Evolutionary conservation across 2,329 filamentous ascomycete genomes (phyloP), one percentile per base, ranked within the genome.

Genomic region (Pseudopyricularia javanii): DNA sequence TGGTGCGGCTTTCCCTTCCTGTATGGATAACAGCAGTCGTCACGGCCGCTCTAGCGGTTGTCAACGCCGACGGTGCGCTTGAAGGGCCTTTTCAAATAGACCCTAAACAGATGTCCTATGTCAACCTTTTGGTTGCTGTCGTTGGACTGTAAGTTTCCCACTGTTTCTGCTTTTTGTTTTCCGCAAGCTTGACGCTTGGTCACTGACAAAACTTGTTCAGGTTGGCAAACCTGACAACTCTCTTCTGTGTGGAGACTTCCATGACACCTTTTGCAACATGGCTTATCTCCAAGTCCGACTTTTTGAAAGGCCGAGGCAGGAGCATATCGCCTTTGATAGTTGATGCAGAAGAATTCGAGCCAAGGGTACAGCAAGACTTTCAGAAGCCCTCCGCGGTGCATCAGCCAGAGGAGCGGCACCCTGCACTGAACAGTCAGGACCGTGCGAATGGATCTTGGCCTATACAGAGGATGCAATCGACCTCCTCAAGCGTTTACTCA

Each of bases 1-100:
- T 66, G 17, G 56, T 62, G 24, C 60, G 66, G 7, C 53, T 67
- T 1, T 56, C 57, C 3, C 62, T 67, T 17, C 56, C 55, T 2
- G 54, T 61, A 8, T 68, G 66, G 66, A 52, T 63, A 8, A 59
- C 60, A 1, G 61, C 63, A 22, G 45, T 67, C 2, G 57, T 65
- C 7, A 60, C 63, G 7, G 64, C 63, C 1, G 56, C 59, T 11
- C 54, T 66, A 17, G 55, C 63, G 54, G 60, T 65, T 12, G 57
- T 60, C 7, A 61, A 56, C 17, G 35, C 54, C 2, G 47, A 54
- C 54, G 5, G 43, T 50, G 3, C 57, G 48, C 6, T 51, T 54
- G 7, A 50, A 51, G 5, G 59, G 58, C 2, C 55, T 60, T 54
- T 26, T 22, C 56, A 65, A 1, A 30, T 30, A 30, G 50, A 52